phyloP scores from a whole-genome alignment of 306 rosid species.

The Psophocarpus tetragonolobus region DNA sequence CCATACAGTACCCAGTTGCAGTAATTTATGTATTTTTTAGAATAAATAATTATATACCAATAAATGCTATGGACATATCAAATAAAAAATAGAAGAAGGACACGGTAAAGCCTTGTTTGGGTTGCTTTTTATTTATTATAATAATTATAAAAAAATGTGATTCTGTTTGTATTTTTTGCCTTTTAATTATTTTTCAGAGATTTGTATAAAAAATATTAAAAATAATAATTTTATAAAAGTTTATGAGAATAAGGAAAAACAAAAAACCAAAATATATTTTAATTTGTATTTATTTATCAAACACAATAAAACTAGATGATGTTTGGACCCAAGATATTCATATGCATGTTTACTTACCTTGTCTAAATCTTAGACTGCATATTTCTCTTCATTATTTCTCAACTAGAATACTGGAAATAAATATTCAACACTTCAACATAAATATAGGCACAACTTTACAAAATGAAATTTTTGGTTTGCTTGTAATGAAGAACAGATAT shows the following conservation, averaged over 20 bases:
- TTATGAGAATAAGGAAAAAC: background rate
- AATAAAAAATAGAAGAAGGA: background rate
- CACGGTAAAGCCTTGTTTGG: background rate
- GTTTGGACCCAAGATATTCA: background rate
- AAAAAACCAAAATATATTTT: background rate
- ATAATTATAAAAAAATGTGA: background rate
- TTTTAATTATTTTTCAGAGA: background rate
- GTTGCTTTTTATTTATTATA: background rate
- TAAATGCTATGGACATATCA: background rate
- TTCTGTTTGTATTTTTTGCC: background rate
- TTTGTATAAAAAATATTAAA: background rate
- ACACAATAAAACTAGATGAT: background rate
- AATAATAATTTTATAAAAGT: background rate
- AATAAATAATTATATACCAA: background rate
- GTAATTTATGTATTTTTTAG: background rate
- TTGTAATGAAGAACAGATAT: background rate
- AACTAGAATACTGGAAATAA: background rate
- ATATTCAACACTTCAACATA: background rate
- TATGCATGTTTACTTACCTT: background rate
- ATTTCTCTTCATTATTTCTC: background rate
- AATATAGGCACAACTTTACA: too few relatives aligned
- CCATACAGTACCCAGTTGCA: conserved; percentile 5
- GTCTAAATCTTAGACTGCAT: background rate
- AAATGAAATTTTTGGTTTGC: too few relatives aligned
- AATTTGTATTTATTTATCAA: background rate